phyloP scores from a whole-genome alignment of 2,329 filamentous ascomycete species.

The Acarospora socialis region DNA sequence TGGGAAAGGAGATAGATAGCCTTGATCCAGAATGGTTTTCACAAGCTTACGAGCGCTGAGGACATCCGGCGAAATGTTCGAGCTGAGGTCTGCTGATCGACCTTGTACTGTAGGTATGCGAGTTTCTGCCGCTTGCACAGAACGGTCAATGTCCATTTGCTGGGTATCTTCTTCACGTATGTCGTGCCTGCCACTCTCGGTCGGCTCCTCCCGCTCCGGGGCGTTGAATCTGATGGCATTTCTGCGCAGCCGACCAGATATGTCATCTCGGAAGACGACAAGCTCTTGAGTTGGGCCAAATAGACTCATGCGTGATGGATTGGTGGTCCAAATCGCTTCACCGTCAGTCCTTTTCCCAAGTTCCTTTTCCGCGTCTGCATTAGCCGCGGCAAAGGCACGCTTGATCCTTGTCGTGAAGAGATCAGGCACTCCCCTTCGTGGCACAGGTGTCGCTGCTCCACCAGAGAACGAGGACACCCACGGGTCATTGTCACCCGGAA shows the following conservation, averaged over 20 bases:
- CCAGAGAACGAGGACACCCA: conserved; percentile 71
- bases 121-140: conserved; percentile 11
- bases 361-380: conserved; percentile 47
- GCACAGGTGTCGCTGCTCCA: conserved; percentile 33
- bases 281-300: conserved; percentile 85
- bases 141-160: conserved; percentile 14
- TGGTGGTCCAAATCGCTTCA: conserved; percentile 75
- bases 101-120: conserved; percentile 13
- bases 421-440: conserved; percentile 52
- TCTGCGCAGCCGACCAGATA: conserved; percentile 63
- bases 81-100: conserved; percentile 11
- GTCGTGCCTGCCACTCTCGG: not conserved
- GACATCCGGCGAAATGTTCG: conserved; percentile 19
- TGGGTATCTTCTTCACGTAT: not conserved
- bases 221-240: conserved; percentile 57
- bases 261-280: conserved; percentile 74
- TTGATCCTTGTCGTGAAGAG: conserved; percentile 81
- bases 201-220: conserved; percentile 12
- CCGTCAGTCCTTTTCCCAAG: conserved; percentile 42
- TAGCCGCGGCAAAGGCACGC: conserved; percentile 64
- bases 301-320: conserved; percentile 66
- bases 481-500: conserved; percentile 94
- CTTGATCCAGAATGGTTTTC: conserved; percentile 84
- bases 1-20: conserved; percentile 74
- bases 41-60: conserved; percentile 59